Conservation (phyloP, 192 early-diverging fungal species). For the Coemansia sp. region DNA sequence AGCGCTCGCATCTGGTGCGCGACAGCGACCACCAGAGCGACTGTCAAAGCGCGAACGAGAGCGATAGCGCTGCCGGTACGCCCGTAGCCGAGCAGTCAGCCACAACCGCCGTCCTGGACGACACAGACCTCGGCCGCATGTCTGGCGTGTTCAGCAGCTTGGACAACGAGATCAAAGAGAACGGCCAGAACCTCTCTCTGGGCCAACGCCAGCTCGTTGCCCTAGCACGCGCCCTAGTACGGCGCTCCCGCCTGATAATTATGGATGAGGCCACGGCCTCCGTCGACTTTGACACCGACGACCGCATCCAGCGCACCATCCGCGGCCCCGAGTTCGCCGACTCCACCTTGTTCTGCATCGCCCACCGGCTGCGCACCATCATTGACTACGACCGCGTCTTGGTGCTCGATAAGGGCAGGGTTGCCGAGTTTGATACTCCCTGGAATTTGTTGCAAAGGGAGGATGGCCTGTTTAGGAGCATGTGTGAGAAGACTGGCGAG, state of each 20-base stretch:
- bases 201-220: too few relatives aligned
- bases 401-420: slow-evolving; percentile 73
- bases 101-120: too few relatives aligned
- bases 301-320: slow-evolving; percentile 85
- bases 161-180: slow-evolving; percentile 78
- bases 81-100: too few relatives aligned
- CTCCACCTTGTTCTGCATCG: slow-evolving; percentile 82
- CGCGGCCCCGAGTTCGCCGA: slow-evolving; percentile 68
- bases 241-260: too few relatives aligned
- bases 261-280: slow-evolving; percentile 90
- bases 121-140: slow-evolving; percentile 28
- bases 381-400: slow-evolving; percentile 83
- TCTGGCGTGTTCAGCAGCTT: slow-evolving; percentile 31
- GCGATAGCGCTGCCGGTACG: too few relatives aligned
- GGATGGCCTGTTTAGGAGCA: slow-evolving; percentile 64
- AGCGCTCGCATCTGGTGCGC: slow-evolving; percentile 67
- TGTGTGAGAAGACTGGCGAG: slow-evolving; percentile 87
- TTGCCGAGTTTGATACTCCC: slow-evolving; percentile 85
- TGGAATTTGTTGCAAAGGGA: slow-evolving; percentile 60
- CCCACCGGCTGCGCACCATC: slow-evolving; percentile 86
- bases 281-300: slow-evolving; percentile 86
- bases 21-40: too few relatives aligned
- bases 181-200: too few relatives aligned
- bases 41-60: too few relatives aligned
- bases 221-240: too few relatives aligned